phyloP scores from a whole-genome alignment of 2,329 filamentous ascomycete species.

The Leptographium galeiforme region DNA sequence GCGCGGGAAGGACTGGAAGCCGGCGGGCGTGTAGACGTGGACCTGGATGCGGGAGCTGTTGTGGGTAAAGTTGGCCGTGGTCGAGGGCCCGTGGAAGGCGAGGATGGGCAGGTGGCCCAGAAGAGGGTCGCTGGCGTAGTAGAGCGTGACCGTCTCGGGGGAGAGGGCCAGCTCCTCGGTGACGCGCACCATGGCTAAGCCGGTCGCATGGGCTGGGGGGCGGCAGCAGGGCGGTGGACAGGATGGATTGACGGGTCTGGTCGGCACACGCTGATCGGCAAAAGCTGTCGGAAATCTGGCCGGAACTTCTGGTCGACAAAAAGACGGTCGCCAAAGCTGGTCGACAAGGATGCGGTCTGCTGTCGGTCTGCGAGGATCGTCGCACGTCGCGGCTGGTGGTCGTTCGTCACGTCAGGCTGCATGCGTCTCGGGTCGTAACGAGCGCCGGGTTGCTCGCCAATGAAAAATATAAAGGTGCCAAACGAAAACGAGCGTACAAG shows the following conservation, averaged over 20 bases:
- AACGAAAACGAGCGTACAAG: conserved; percentile 1
- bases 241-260: not conserved
- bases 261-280: too few species aligned
- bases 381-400: too few species aligned
- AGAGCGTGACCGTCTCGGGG: conserved; percentile 71
- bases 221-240: not conserved
- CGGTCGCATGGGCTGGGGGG: conserved; percentile 22
- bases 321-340: too few species aligned
- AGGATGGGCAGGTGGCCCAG: conserved; percentile 71
- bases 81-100: conserved; percentile 84
- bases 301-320: too few species aligned
- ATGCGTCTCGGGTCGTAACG: too few species aligned
- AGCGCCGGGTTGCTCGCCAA: too few species aligned
- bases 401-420: too few species aligned
- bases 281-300: too few species aligned
- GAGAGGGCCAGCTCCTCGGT: conserved; percentile 67
- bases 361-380: too few species aligned
- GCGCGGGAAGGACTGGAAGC: conserved; percentile 78
- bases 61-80: conserved; percentile 71
- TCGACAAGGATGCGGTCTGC: too few species aligned
- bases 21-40: conserved; percentile 81
- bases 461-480: not conserved
- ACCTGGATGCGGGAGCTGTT: conserved; percentile 91
- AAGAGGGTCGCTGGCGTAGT: conserved; percentile 75
- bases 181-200: conserved; percentile 63